phyloP scores from a whole-genome alignment of 2,329 filamentous ascomycete species.

The Cladophialophora exuberans region DNA sequence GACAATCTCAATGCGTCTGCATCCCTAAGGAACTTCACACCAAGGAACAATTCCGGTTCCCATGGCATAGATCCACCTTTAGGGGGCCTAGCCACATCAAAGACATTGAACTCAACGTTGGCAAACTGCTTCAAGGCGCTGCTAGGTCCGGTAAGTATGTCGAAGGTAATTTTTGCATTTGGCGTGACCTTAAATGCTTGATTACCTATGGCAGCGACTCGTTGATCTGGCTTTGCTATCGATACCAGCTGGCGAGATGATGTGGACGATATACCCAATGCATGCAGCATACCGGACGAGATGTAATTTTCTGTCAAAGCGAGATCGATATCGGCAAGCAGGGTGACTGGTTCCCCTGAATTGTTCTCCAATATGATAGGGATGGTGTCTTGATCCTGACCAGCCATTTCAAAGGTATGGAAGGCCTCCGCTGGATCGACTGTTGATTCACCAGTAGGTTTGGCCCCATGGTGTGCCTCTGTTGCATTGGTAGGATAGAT shows the following conservation, averaged over 20 bases:
- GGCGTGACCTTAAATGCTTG: constrained; percentile 1
- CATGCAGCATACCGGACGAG: constrained; percentile 6
- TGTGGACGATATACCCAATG: constrained; percentile 4
- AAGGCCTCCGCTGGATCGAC: neutral
- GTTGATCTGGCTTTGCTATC: constrained; percentile 5
- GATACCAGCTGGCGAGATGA: neutral
- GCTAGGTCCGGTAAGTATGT: constrained; percentile 3
- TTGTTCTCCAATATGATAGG: constrained; percentile 5
- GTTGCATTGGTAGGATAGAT: neutral
- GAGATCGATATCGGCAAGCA: constrained; percentile 18
- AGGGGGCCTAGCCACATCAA: constrained; percentile 5
- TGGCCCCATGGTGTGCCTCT: neutral
- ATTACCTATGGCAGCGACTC: constrained; percentile 3
- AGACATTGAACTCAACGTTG: constrained; percentile 12
- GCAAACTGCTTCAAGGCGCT: constrained; percentile 6
- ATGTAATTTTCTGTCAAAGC: constrained; percentile 17
- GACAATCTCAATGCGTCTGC: constrained; percentile 5
- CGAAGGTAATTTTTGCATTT: constrained; percentile 6
- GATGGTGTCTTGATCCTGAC: constrained; percentile 14
- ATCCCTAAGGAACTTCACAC: constrained; percentile 7
- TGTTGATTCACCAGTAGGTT: neutral
- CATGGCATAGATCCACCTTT: neutral
- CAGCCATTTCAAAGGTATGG: constrained; percentile 10
- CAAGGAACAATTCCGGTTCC: constrained; percentile 16
- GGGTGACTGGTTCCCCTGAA: constrained; percentile 5